These are phyloP conservation scores for Violaceomyces palustris DNA, from an alignment of 1,284 basidiomycete species.

Conservation along the genomic window DNA sequence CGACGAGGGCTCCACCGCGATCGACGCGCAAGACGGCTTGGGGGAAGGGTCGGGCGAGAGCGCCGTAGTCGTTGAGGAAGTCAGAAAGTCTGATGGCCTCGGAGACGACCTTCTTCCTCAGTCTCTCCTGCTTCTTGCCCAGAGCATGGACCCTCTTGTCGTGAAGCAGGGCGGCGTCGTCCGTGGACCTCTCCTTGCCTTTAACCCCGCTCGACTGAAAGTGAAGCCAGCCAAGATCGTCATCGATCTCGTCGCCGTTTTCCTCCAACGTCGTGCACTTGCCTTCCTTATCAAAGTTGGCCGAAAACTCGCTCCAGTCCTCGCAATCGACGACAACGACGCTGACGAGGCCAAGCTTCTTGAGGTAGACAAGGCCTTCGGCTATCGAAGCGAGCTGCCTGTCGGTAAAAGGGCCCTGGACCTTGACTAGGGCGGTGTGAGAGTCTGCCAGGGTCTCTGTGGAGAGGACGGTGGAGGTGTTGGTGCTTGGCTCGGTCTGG, in stretches of 20 bases:
- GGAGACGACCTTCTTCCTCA: conserved; percentile 71
- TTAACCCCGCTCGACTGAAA: conserved; percentile 9
- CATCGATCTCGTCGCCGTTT: conserved; percentile 23
- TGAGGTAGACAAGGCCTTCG: conserved; percentile 86
- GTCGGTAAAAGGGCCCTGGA: conserved; percentile 96
- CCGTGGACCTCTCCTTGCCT: conserved; percentile 7
- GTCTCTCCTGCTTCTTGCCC: conserved; percentile 27
- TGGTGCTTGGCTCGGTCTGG: conserved; percentile 34
- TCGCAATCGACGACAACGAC: conserved; percentile 93
- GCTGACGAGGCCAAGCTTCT: conserved; percentile 87
- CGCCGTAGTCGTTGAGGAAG: conserved; percentile 76
- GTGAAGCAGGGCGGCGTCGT: neutral
- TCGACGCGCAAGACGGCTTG: conserved; percentile 41
- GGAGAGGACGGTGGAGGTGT: conserved; percentile 8
- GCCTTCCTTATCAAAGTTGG: conserved; percentile 28
- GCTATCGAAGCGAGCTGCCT: conserved; percentile 88
- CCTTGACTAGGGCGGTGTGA: conserved; percentile 87
- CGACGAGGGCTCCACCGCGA: conserved; percentile 9
- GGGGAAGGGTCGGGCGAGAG: conserved; percentile 73
- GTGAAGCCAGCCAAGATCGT: conserved; percentile 31
- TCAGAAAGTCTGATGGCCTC: conserved; percentile 61
- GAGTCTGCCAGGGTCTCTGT: conserved; percentile 27
- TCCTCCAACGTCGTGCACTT: conserved; percentile 9
- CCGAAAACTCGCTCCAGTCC: conserved; percentile 59
- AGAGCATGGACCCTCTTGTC: conserved; percentile 1